Conservation (phyloP, 352 stramenopile genomes). For the Plasmopara viticola region DNA sequence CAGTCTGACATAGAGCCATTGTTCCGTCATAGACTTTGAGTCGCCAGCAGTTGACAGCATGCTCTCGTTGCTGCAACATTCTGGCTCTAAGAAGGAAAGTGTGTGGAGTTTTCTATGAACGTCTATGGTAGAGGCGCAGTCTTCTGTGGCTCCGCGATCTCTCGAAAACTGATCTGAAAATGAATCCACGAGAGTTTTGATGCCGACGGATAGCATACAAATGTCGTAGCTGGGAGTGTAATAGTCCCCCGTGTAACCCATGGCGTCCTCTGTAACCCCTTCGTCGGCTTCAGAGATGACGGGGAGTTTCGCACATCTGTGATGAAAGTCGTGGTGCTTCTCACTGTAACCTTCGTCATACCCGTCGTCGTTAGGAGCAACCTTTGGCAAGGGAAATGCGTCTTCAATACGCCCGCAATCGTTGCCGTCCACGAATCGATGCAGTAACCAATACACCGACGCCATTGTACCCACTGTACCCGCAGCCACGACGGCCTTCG, state of each 20-base stretch:
- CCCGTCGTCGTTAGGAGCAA: background rate
- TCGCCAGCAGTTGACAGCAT: slow-evolving; percentile 6
- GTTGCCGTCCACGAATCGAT: slow-evolving; percentile 14
- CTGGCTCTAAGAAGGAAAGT: slow-evolving; percentile 20
- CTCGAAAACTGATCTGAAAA: slow-evolving; percentile 10
- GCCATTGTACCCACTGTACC: slow-evolving; percentile 20
- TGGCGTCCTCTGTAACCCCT: slow-evolving; percentile 10
- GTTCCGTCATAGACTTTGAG: slow-evolving; percentile 7
- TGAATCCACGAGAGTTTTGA: slow-evolving; percentile 20
- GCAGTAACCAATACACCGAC: slow-evolving; percentile 18
- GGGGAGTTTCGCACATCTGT: slow-evolving; percentile 15
- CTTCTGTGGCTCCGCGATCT: slow-evolving; percentile 13
- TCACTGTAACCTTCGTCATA: slow-evolving; percentile 3
- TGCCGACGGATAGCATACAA: slow-evolving; percentile 22
- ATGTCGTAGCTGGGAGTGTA: slow-evolving; percentile 23
- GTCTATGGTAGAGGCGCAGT: background rate
- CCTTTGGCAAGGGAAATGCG: background rate
- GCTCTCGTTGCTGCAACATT: slow-evolving; percentile 14
- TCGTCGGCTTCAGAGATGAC: slow-evolving; percentile 22
- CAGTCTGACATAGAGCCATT: slow-evolving; percentile 25
- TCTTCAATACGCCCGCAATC: slow-evolving; percentile 8
- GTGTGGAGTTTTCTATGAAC: slow-evolving; percentile 2
- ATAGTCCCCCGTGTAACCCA: slow-evolving; percentile 21
- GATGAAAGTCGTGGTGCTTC: background rate
- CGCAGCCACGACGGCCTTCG: slow-evolving; percentile 14